These are phyloP conservation scores for Danielia reshetovae DNA, from an alignment of 805 yeast species.

Conservation along the genomic window DNA sequence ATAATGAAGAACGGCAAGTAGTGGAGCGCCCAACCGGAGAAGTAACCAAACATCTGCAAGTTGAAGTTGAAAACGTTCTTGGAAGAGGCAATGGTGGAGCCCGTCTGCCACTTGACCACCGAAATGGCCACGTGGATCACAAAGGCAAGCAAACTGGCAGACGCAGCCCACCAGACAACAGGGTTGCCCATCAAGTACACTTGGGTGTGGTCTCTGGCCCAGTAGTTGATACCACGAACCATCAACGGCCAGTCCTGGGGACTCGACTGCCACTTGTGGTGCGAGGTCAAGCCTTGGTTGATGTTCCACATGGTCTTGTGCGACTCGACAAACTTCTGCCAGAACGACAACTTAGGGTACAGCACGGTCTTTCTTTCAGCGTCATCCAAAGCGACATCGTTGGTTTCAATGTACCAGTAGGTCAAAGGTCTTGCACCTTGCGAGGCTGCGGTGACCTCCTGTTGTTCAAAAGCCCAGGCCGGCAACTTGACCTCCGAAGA, in stretches of 20 bases:
- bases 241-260: constrained; percentile 76
- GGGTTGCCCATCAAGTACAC: constrained; percentile 76
- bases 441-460: constrained; percentile 76
- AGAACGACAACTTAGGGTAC: constrained; percentile 52
- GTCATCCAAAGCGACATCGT: constrained; percentile 48
- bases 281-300: constrained; percentile 63
- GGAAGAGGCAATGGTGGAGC: constrained; percentile 38
- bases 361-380: constrained; percentile 26
- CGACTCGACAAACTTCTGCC: constrained; percentile 58
- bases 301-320: constrained; percentile 76
- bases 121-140: constrained; percentile 45
- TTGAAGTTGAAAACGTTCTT: constrained; percentile 62
- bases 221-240: constrained; percentile 75
- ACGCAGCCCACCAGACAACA: constrained; percentile 71
- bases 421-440: constrained; percentile 60
- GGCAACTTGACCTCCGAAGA: constrained; percentile 76
- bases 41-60: constrained; percentile 55
- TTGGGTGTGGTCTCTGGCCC: constrained; percentile 59
- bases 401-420: constrained; percentile 73
- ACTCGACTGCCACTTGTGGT: constrained; percentile 67
- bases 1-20: constrained; percentile 74
- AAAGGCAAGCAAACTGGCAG: constrained; percentile 51
- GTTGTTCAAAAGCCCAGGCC: constrained; percentile 80
- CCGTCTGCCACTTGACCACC: constrained; percentile 60
- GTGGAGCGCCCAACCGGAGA: constrained; percentile 70